phyloP scores from a whole-genome alignment of 2,329 filamentous ascomycete species.

The Sclerotinia spermophila region DNA sequence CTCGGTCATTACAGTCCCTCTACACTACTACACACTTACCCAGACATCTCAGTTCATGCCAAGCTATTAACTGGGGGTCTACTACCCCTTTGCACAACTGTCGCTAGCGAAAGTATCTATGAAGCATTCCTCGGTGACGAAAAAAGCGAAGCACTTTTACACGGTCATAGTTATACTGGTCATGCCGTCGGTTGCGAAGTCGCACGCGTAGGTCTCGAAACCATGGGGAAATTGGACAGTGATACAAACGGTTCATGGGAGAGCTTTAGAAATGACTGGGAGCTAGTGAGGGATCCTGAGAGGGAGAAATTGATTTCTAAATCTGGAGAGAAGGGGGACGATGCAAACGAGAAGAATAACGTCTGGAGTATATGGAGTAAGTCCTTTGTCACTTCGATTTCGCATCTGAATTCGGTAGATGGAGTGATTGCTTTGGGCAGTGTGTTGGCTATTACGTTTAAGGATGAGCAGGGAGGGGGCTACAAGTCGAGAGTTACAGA shows the following conservation, averaged over 20 bases:
- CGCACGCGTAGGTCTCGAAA: conserved; percentile 61
- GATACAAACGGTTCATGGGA: conserved; percentile 54
- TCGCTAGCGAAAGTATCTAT: conserved; percentile 72
- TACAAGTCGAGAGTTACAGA: conserved; percentile 39
- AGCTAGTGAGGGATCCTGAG: neutral
- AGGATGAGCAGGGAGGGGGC: conserved; percentile 40
- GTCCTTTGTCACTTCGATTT: conserved; percentile 56
- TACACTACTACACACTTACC: conserved; percentile 62
- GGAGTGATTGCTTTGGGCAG: conserved; percentile 71
- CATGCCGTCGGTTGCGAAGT: conserved; percentile 79
- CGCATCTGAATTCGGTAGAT: conserved; percentile 51
- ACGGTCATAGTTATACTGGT: conserved; percentile 84
- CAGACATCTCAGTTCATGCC: conserved; percentile 77
- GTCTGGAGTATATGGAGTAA: conserved; percentile 71
- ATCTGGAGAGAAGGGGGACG: neutral
- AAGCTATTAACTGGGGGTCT: conserved; percentile 81
- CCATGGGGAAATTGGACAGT: conserved; percentile 56
- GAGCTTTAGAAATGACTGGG: conserved; percentile 50
- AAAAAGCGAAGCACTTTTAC: conserved; percentile 75
- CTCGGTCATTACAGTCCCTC: conserved; percentile 69
- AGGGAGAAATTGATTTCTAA: neutral
- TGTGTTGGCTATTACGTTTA: conserved; percentile 63
- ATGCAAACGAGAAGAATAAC: neutral
- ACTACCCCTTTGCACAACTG: conserved; percentile 71
- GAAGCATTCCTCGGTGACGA: conserved; percentile 65